These are phyloP conservation scores for Cladosporium sp. DNA, from an alignment of 2,329 filamentous ascomycete genomes.

Conservation along the genomic window DNA sequence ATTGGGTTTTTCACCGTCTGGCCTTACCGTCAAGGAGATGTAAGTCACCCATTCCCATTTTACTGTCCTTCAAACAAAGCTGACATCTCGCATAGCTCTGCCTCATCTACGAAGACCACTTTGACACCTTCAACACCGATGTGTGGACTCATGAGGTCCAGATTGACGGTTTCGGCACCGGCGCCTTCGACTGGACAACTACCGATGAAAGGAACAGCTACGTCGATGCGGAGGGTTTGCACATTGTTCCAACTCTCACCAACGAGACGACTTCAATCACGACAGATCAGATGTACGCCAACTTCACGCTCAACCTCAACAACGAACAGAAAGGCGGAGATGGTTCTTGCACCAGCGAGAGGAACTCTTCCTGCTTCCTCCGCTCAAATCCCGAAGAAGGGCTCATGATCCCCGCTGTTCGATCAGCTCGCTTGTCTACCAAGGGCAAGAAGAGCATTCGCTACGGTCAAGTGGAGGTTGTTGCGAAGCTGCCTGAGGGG, in stretches of 20 bases:
- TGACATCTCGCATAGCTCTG: constrained; percentile 40
- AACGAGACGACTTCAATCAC: constrained; percentile 35
- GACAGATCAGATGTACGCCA: constrained; percentile 26
- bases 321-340: constrained; percentile 22
- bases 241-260: constrained; percentile 54
- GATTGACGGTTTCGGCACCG: constrained; percentile 34
- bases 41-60: background rate
- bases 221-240: constrained; percentile 46
- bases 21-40: constrained; percentile 1
- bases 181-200: constrained; percentile 54
- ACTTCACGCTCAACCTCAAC: constrained; percentile 40
- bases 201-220: constrained; percentile 46
- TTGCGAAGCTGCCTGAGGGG: constrained; percentile 49
- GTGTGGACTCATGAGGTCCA: constrained; percentile 50
- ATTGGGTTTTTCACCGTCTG: constrained; percentile 6
- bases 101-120: constrained; percentile 48
- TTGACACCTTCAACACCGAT: constrained; percentile 40
- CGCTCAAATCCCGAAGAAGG: constrained; percentile 42
- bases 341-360: constrained; percentile 41
- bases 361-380: constrained; percentile 35
- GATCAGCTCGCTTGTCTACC: constrained; percentile 48
- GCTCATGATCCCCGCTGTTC: constrained; percentile 47
- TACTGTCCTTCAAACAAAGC: background rate
- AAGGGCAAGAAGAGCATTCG: constrained; percentile 44
- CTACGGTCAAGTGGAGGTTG: constrained; percentile 52